Evolutionary conservation across 345 rosid genomes (phyloP), one percentile per base, ranked within the genome.

Genomic region (Kernera saxatilis): DNA sequence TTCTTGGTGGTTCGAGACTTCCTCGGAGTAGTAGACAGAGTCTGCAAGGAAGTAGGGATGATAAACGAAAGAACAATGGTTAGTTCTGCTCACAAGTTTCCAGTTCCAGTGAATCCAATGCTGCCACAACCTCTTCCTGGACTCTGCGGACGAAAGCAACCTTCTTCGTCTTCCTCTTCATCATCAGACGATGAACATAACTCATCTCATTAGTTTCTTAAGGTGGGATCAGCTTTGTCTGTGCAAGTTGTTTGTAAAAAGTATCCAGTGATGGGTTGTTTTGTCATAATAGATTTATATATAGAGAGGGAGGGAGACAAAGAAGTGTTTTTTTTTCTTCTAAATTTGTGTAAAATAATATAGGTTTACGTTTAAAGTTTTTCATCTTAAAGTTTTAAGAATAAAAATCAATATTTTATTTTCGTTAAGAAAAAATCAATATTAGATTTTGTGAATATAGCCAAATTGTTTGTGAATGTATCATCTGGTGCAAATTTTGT

Each of bases 1-100:
- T 95, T 95, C 82, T 64, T 87, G 97, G 98, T 95, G 63, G 98
- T 95, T 33, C 78, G 98, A 72, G 99, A 94, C 83, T 94, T 94
- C 64, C 88, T 94, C 2, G 77, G 83, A 1, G 77, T 89, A 61
- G 90, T 94, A 6, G 96, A 94, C 67, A 83, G 98, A 64, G 98
- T 94, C 8, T 94, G 99, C 88, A 89, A 90, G 68, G 99, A 94
- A 82, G 98, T 89, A 0, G 96, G 95, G 17, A 82, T 84, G 85
- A 87, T 91, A 77, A 91, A 91, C 46, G 98, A 91, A 75, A 82
- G 92, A 65, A 91, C 95, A 3, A 80, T 78, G 43, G 88, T 91
- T 63, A 94, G 93, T 76, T 88, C 92, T 56, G 98, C 90, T 48
- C 86, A 89, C 66, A 90, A 85, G 83, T 80, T 90, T 45, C 97